Base-by-base conservation (phyloP, 2,329 filamentous ascomycete genomes). In the Verticillium nonalfalfae region DNA sequence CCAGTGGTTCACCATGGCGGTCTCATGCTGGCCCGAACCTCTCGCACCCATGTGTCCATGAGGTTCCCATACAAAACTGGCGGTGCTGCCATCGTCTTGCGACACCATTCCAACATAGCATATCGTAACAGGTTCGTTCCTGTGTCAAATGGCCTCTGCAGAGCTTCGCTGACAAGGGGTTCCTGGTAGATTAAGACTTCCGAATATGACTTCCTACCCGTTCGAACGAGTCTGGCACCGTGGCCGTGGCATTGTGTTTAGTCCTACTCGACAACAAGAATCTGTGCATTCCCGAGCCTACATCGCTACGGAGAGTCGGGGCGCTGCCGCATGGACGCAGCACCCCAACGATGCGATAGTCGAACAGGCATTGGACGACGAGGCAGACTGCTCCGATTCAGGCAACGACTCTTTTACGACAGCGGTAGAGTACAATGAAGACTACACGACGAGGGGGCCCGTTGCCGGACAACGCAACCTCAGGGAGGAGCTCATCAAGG, bases 181-280 rank as follows among this genome's bases (percentile, higher is more conserved):
- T 3, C 4, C 3, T 26, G 26, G 15, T 21, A 58, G 56, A 26
- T 33, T 55, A 31, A 18, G 59, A 14, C 39, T 40, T 61, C 65
- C 58, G 54, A 72, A 69, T 67, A 70, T 69, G 59, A 65, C 68
- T 15, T 69, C 69, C 38, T 68, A 69, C 3, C 61, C 70, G 26
- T 67, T 68, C 54, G 63, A 65, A 52, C 69, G 67, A 58, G 52
- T 73, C 68, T 75, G 73, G 73, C 69, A 74, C 38, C 72, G 70
- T 34, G 57, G 66, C 33, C 69, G 71, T 54, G 73, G 73, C 15
- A 73, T 75, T 59, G 68, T 67, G 1, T 75, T 75, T 50, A 68
- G 69, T 11, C 14, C 52, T 4, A 33, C 38, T 13, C 40, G 33
- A 15, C 67, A 54, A 33, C 36, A 56, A 59, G 65, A 60, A 60